Conservation (phyloP, 140 eudicot genomes). For the Erigeron philadelphicus region DNA sequence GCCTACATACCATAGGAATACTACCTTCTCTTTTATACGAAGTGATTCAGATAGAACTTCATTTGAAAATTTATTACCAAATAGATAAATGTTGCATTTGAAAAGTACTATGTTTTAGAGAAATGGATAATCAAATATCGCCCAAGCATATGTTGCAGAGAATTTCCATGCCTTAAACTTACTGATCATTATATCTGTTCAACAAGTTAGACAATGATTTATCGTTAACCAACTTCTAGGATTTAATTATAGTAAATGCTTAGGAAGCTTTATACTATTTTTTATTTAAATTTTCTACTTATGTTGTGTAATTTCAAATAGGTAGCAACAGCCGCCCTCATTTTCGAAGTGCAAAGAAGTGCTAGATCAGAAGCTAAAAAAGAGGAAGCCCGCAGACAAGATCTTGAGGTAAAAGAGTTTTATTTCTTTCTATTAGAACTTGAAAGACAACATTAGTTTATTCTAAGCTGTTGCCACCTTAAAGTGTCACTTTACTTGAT, state of each 20-base stretch:
- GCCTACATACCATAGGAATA: background rate
- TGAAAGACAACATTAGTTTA: background rate
- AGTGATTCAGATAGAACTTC: conserved; percentile 3
- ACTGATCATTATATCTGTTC: background rate
- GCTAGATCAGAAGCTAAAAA: conserved; percentile 82
- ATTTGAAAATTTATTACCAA: background rate
- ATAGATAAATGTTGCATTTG: background rate
- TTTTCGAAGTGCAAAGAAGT: conserved; percentile 81
- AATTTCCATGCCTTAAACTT: too few species aligned
- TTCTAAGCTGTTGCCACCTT: background rate
- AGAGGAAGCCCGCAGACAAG: conserved; percentile 70
- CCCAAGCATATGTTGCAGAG: background rate
- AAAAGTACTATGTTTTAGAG: conserved; percentile 8
- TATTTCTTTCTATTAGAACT: background rate
- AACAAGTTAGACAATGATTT: conserved; percentile 11
- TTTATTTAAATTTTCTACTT: conserved; percentile 11
- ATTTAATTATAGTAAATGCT: conserved; percentile 1
- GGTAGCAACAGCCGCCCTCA: conserved; percentile 73
- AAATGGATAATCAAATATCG: background rate
- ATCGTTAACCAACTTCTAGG: background rate
- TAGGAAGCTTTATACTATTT: conserved; percentile 10
- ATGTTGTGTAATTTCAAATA: conserved; percentile 16
- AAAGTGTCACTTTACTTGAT: background rate
- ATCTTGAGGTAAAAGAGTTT: conserved; percentile 54
- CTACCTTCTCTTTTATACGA: background rate